These are phyloP conservation scores for Brassica juncea DNA, from an alignment of 345 rosid species.

Conservation along the genomic window DNA sequence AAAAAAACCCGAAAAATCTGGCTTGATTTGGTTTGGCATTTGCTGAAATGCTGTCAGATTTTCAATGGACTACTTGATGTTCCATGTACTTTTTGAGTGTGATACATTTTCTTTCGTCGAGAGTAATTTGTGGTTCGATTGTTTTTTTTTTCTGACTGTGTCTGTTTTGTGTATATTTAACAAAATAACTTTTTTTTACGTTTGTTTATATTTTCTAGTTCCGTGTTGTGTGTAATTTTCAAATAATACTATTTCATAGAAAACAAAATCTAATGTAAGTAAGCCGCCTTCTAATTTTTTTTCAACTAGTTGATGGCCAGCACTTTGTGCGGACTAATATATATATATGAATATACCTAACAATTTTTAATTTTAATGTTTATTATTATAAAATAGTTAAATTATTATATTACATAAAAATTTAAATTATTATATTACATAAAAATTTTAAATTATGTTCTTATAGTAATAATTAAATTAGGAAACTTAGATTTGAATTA, in stretches of 20 bases:
- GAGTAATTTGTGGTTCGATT: background rate
- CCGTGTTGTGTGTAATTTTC: background rate
- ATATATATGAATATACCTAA: too few relatives aligned
- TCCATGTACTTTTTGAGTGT: conserved; percentile 22
- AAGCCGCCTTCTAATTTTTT: background rate
- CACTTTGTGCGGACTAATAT: too few relatives aligned
- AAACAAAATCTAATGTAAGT: background rate
- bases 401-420: too few relatives aligned
- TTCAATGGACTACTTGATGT: conserved; percentile 12
- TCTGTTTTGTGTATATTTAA: background rate
- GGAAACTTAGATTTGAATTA: too few relatives aligned
- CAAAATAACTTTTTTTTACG: background rate
- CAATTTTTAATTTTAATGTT: too few relatives aligned
- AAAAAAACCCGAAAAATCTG: conserved; percentile 21
- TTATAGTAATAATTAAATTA: too few relatives aligned
- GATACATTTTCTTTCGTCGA: background rate
- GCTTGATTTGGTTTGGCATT: conserved; percentile 37
- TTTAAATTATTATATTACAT: too few relatives aligned
- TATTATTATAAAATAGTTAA: too few relatives aligned
- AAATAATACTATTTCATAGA: background rate
- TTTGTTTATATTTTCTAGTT: background rate
- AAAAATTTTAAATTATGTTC: too few relatives aligned
- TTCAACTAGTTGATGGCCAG: too few relatives aligned
- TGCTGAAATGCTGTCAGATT: conserved; percentile 23
- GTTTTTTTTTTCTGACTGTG: background rate